Evolutionary conservation across 352 stramenopile genomes (phyloP), one percentile per base, ranked within the genome.

Genomic region (Globisporangium canariense): DNA sequence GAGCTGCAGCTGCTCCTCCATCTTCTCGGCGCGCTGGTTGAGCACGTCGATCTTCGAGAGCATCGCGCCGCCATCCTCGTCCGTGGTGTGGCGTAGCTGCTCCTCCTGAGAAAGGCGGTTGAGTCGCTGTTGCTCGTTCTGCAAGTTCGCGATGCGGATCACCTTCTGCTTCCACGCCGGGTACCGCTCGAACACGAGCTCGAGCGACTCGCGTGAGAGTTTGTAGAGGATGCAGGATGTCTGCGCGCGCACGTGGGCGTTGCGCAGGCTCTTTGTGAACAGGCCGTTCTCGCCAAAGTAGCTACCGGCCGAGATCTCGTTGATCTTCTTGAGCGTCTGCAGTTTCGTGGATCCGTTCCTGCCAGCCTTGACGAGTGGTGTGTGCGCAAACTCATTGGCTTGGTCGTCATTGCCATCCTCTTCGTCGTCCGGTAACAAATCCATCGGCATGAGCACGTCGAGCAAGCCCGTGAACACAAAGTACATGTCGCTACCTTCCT

Each of bases 401-500:
- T 54, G 22, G 11, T 36, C 8, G 11, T n/a, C 18, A 3, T 13
- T 18, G 11, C 11, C 16, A 49, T 79, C 68, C 6, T 8, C 28
- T 0, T 13, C 40, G 22, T 46, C 45, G 32, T 36, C 65, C n/a
- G 14, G 18, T 30, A 30, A 16, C 16, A 32, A 13, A 22, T 49
- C 14, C 6, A 41, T 49, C 6, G 49, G 28, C 51, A 84, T 28
- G 34, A 76, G 64, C 10, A 86, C 67, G 6, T 76, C 71, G 0
- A 87, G 60, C 4, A 79, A 62, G 1, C 78, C 78, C 1, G 75
- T 75, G 43, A 83, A 87, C 1, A 87, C 68, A 57, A 87, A 84
- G 36, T 64, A 87, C 78, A 87, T 87, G 14, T 87, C 78, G 59
- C 63, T 74, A 0, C 75, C 78, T 49, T 79, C 68, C 9, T 87